Conservation (phyloP, 768 basidiomycete genomes). For the Russula compacta region DNA sequence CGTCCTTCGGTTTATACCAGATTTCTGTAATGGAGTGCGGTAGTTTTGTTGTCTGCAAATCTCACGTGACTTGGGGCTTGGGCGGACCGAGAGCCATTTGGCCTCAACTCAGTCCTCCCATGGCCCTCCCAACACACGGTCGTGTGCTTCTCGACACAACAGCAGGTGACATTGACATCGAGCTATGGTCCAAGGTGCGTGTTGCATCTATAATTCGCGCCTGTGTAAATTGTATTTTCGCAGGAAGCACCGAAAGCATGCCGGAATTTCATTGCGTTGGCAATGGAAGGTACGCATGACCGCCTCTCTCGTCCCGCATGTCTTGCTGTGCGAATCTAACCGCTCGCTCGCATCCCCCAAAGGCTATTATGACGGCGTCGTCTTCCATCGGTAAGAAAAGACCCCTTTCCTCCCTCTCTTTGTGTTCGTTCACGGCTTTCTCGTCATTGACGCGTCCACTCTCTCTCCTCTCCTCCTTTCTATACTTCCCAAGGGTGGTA, state of each 20-base stretch:
- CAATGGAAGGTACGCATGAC: conserved; percentile 70
- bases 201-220: background rate
- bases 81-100: background rate
- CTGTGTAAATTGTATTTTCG: background rate
- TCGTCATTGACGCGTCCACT: background rate
- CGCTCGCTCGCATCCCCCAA: background rate
- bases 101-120: conserved; percentile 22
- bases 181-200: conserved; percentile 82
- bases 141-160: conserved; percentile 86
- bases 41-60: too few relatives aligned
- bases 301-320: background rate
- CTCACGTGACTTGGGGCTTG: background rate
- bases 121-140: conserved; percentile 82
- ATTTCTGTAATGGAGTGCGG: too few relatives aligned
- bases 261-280: conserved; percentile 80
- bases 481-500: conserved; percentile 47
- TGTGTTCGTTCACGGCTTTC: background rate
- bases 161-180: conserved; percentile 79
- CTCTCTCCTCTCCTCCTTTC: too few relatives aligned
- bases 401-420: background rate
- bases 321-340: background rate
- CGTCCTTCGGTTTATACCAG: too few relatives aligned
- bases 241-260: conserved; percentile 93
- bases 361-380: conserved; percentile 96
- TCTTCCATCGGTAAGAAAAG: conserved; percentile 76